Evolutionary conservation across 2,329 filamentous ascomycete genomes (phyloP), one percentile per base, ranked within the genome.

Genomic region (Fusarium sp.): DNA sequence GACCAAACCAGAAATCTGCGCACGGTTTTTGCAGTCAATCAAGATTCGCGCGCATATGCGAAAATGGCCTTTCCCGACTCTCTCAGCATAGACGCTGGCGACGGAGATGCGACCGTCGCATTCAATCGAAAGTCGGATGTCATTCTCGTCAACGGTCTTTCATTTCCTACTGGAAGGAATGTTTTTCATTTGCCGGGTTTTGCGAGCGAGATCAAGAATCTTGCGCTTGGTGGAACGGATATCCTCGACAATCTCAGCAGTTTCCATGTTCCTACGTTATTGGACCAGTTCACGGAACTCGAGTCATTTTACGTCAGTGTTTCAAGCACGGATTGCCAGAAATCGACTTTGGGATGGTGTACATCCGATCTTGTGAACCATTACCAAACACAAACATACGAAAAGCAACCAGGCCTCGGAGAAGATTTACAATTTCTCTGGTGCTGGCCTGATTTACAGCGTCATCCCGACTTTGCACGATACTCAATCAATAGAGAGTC

Each of bases 31-130:
- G 76, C 80, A 3, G 74, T 79, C 11, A 74, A 80, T 40, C 68
- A 73, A 10, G 80, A 82, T 64, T 79, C 79, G n/a, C 80, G 81
- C 27, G 68, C 59, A 16, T 57, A 81, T 5, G 80, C 74, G 7
- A 61, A 75, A 41, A 72, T 68, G 10, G 67, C 59, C 4, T 78
- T 77, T 12, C 81, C 81, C 0, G 68, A 83, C 25, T 64, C 74
- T 14, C 63, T 82, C 23, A 50, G 34, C 28, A 72, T 83, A 2
- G 71, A 77, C 5, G 67, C 57, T 6, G 64, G 63, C 0, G 60
- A 69, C 7, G 72, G 72, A 9, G 69, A 76, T 6, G 74, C 74
- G 4, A 56, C 71, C 2, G 62, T 81, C 9, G 63, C 63, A 10
- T 81, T 78, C 55, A 78, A 79, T 50, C 65, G 71, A 6, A 57